Evolutionary conservation across 768 basidiomycete species (phyloP), one percentile per base, ranked within the genome.

Genomic region (Tylopilus intermedius): DNA sequence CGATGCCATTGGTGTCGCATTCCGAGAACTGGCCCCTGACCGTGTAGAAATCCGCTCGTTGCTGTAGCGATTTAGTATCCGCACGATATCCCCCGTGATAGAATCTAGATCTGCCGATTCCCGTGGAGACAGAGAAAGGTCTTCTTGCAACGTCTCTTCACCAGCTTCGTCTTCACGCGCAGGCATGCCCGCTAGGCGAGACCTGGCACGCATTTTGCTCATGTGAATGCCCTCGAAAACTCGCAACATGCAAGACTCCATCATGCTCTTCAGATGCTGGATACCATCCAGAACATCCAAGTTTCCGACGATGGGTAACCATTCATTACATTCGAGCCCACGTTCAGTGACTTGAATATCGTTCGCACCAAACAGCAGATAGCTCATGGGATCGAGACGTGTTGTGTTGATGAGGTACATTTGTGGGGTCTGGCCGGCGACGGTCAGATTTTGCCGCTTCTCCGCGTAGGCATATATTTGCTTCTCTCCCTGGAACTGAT

Each of bases 331-430:
- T 62, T 87, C 84, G 46, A 97, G 67, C 6, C 92, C 90, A 15
- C 79, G 77, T 37, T 82, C 79, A 0, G 80, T 80, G 39, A 88
- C 82, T 54, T 80, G 71, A 29, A 94, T 77, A 46, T 84, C 79
- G 67, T 90, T 83, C 0, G 92, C 93, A 6, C 94, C 94, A 61
- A 97, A 95, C 10, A 97, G 76, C 67, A 95, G 77, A 66, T 94
- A 95, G 5, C 86, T 86, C 76, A 97, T 76, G 8, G 89, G 88
- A 64, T 95, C 92, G 24, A 97, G 72, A 42, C 84, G 83, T 0
- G 91, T 94, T 11, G 91, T 93, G 32, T 79, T 83, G 45, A 92
- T 79, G 21, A 95, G 75, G 67, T 78, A 86, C 46, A 80, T 91
- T 61, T 84, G 81, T 4, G 84, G 72, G 8, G 62, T 66, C 24